Conservation (phyloP, 1,284 basidiomycete genomes). For the Athelia psychrophila region DNA sequence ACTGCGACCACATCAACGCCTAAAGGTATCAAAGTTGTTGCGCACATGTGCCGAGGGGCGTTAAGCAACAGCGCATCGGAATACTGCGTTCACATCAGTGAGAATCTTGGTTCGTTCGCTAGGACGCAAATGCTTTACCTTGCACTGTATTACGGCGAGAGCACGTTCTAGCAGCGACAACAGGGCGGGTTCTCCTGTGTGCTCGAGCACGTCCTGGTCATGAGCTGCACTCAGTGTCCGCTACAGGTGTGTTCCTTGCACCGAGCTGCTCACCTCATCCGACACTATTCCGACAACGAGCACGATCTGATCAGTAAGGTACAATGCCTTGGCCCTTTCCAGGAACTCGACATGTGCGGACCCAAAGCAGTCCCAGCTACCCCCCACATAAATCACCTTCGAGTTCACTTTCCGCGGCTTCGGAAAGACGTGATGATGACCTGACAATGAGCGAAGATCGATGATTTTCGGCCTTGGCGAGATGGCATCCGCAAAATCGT, state of each 20-base stretch:
- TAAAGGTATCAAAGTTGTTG: not conserved
- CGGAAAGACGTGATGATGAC: slow-evolving; percentile 2
- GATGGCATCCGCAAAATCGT: slow-evolving; percentile 6
- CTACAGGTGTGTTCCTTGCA: no score
- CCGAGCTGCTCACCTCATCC: slow-evolving; percentile 13
- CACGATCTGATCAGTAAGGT: not conserved
- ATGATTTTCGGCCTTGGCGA: slow-evolving; percentile 5
- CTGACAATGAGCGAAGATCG: slow-evolving; percentile 7
- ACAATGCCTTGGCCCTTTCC: slow-evolving; percentile 5
- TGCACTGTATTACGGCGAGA: slow-evolving; percentile 16
- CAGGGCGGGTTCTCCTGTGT: slow-evolving; percentile 10
- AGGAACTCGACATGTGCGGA: slow-evolving; percentile 15
- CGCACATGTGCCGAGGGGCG: not conserved
- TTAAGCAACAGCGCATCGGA: not conserved
- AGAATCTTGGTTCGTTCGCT: not conserved
- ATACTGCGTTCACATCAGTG: not conserved
- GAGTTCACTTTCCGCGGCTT: slow-evolving; percentile 5
- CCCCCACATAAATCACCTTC: slow-evolving; percentile 13
- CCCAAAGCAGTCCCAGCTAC: slow-evolving; percentile 17
- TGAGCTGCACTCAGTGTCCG: no score
- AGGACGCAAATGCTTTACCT: slow-evolving; percentile 5
- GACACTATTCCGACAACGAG: slow-evolving; percentile 16
- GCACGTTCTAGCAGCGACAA: slow-evolving; percentile 12
- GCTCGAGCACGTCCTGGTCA: slow-evolving; percentile 7
- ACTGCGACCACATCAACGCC: not conserved